phyloP scores from a whole-genome alignment of 73 alveolate species.

The Stentor roeselii region DNA sequence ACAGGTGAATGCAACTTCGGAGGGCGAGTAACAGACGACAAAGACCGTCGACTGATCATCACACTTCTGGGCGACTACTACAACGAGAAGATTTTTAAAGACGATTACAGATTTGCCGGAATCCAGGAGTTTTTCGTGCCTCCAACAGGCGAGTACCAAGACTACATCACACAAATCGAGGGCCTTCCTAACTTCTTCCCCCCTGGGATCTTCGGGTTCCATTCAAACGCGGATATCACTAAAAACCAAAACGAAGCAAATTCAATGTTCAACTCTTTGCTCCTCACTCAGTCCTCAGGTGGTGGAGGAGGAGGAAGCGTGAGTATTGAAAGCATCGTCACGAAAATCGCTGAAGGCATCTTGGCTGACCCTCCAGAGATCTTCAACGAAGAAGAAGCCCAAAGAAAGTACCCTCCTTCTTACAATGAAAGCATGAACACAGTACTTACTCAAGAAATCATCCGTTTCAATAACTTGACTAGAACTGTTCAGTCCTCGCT shows the following conservation, averaged over 20 bases:
- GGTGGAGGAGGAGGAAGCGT: slow-evolving; percentile 81
- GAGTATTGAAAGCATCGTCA: slow-evolving; percentile 69
- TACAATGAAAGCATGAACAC: slow-evolving; percentile 98
- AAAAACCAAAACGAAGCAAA: slow-evolving; percentile 98
- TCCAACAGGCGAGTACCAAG: slow-evolving; percentile 83
- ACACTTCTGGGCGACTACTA: slow-evolving; percentile 93
- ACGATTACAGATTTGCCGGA: slow-evolving; percentile 79
- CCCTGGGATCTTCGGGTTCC: slow-evolving; percentile 99
- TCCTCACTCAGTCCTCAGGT: slow-evolving; percentile 67
- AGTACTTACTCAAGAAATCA: slow-evolving; percentile 97
- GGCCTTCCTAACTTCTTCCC: slow-evolving; percentile 91
- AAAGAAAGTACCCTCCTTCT: slow-evolving; percentile 96
- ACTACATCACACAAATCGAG: slow-evolving; percentile 88
- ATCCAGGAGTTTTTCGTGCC: slow-evolving; percentile 92
- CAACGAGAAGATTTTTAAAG: slow-evolving; percentile 79
- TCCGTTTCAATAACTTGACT: slow-evolving; percentile 92
- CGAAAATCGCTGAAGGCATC: slow-evolving; percentile 83
- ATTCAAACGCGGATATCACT: slow-evolving; percentile 99
- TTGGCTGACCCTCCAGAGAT: slow-evolving; percentile 84
- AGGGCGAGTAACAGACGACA: slow-evolving; percentile 99
- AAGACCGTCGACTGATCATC: slow-evolving; percentile 96
- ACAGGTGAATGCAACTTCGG: slow-evolving; percentile 99
- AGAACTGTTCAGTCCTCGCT: slow-evolving; percentile 70
- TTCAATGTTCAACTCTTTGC: slow-evolving; percentile 59
- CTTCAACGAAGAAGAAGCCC: slow-evolving; percentile 81